These are phyloP conservation scores for Stereocaulon alpinum DNA, from an alignment of 495 filamentous ascomycete species.

Conservation along the genomic window DNA sequence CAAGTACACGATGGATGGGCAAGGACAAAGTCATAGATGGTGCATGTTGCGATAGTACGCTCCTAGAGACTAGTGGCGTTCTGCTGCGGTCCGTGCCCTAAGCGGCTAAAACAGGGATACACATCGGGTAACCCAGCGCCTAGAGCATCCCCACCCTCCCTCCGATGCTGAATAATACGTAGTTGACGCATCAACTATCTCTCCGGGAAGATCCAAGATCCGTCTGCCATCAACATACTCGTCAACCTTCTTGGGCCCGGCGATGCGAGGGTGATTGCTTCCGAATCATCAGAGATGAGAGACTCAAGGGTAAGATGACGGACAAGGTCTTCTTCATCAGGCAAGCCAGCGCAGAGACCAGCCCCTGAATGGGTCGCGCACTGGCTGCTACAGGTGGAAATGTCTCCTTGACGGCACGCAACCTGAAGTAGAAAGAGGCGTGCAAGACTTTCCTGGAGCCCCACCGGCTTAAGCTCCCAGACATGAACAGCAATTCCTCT, in stretches of 20 bases:
- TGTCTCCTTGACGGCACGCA: conserved; percentile 35
- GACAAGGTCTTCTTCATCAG: conserved; percentile 58
- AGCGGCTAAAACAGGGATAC: too few relatives aligned
- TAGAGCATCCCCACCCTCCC: too few relatives aligned
- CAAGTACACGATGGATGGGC: too few relatives aligned
- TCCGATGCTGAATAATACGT: too few relatives aligned
- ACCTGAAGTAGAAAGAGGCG: conserved; percentile 30
- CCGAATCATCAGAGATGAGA: conserved; percentile 35
- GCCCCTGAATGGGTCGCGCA: conserved; percentile 40
- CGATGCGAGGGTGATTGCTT: conserved; percentile 37
- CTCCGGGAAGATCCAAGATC: background rate
- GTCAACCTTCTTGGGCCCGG: conserved; percentile 31
- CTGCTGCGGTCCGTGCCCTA: too few relatives aligned
- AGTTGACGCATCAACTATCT: too few relatives aligned
- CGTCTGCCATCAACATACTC: background rate
- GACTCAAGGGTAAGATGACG: conserved; percentile 26
- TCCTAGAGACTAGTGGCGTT: too few relatives aligned
- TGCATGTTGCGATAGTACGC: too few relatives aligned
- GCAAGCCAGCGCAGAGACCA: conserved; percentile 51
- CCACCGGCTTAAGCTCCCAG: conserved; percentile 28
- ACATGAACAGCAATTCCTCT: conserved; percentile 37
- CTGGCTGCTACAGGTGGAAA: conserved; percentile 39
- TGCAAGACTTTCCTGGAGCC: conserved; percentile 14
- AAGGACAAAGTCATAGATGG: too few relatives aligned
- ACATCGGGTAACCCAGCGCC: too few relatives aligned